A percentile compares a stretch with the other conserved stretches of the same genome.
These are phyloP conservation scores for Starmera caribaea DNA, from an alignment of 805 yeast species.

Conservation along the genomic window DNA sequence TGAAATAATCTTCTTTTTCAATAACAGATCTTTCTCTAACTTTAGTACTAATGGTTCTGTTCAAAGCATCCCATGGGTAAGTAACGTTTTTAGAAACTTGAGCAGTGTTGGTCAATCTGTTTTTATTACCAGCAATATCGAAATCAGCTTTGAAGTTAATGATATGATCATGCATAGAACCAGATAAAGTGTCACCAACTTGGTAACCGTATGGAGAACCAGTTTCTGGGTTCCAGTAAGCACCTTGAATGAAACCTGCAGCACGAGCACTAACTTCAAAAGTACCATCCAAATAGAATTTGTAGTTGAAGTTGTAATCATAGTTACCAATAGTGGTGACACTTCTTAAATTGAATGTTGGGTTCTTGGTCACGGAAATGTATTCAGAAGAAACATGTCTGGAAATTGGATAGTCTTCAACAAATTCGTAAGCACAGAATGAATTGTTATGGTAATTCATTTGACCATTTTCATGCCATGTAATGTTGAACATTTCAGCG, in stretches of 20 bases:
- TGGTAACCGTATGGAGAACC: slow-evolving; percentile 14
- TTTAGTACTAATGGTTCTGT: slow-evolving; percentile 18
- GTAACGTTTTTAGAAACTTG: slow-evolving; percentile 12
- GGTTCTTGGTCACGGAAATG: slow-evolving; percentile 14
- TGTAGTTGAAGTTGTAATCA: slow-evolving; percentile 17
- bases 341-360: slow-evolving; percentile 16
- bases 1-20: slow-evolving; percentile 10
- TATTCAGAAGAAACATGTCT: slow-evolving; percentile 14
- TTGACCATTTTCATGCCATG: slow-evolving; percentile 19
- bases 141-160: slow-evolving; percentile 19
- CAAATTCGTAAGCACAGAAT: slow-evolving; percentile 17
- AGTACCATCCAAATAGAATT: slow-evolving; percentile 18
- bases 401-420: slow-evolving; percentile 15
- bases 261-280: slow-evolving; percentile 20
- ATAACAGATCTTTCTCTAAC: slow-evolving; percentile 8
- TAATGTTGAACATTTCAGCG: slow-evolving; percentile 18
- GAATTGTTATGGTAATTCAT: slow-evolving; percentile 16
- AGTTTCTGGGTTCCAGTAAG: slow-evolving; percentile 15
- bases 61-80: slow-evolving; percentile 21
- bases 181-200: slow-evolving; percentile 16
- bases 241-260: slow-evolving; percentile 22
- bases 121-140: slow-evolving; percentile 19
- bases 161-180: slow-evolving; percentile 22
- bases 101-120: slow-evolving; percentile 10
- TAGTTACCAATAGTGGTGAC: slow-evolving; percentile 18